Percentiles rank a stretch among this genome's conserved stretches.
Evolutionary conservation across 2,329 filamentous ascomycete genomes (phyloP).

Genomic region (Pestalotiopsis sp.): DNA sequence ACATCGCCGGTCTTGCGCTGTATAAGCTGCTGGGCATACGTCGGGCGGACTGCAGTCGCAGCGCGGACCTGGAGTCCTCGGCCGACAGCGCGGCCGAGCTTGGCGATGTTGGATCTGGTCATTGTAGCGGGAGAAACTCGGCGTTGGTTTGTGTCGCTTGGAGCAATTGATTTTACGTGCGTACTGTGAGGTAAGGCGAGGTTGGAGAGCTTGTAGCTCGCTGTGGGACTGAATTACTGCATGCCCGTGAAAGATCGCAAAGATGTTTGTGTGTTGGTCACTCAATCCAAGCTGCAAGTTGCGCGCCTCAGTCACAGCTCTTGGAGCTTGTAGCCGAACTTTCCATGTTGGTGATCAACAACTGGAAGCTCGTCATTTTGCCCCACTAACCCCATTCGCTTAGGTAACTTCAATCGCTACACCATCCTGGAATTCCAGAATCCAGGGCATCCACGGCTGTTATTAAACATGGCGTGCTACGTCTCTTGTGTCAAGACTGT

Average conservation of each 20-base stretch:
- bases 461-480: too few relatives aligned
- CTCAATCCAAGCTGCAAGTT: not conserved
- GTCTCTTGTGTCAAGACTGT: too few relatives aligned
- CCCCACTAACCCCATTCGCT: not conserved
- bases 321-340: not conserved
- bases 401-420: too few relatives aligned
- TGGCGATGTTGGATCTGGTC: conserved; percentile 32
- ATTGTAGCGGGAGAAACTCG: conserved; percentile 23
- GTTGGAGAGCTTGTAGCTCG: conserved; percentile 3
- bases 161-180: not conserved
- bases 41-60: not conserved
- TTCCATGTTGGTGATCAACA: not conserved
- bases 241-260: not conserved
- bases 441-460: too few relatives aligned
- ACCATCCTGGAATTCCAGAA: too few relatives aligned
- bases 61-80: conserved; percentile 29
- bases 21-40: conserved; percentile 22
- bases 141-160: not conserved
- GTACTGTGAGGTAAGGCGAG: not conserved
- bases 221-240: not conserved
- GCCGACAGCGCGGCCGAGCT: conserved; percentile 39
- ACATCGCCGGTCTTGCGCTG: conserved; percentile 2
- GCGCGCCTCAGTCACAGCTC: not conserved
- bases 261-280: not conserved
- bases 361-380: not conserved